Evolutionary conservation across 1,284 basidiomycete species (phyloP), one percentile per base, ranked within the genome.

Genomic region (Ganoderma sp.): DNA sequence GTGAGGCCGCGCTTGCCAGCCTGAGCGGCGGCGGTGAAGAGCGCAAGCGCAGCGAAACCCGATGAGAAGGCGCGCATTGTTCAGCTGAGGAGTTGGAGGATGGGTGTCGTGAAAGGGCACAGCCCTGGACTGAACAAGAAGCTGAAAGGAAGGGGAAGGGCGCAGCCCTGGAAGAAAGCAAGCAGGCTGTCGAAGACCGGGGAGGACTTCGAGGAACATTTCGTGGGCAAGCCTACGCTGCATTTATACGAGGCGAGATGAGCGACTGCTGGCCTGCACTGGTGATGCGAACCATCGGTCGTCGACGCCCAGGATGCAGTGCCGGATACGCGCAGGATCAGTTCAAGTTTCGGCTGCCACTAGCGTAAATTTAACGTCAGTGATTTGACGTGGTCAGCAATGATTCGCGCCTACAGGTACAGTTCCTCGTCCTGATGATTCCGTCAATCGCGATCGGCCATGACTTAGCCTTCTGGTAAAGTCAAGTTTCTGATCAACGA

Each of bases 1-100:
- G 39, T 42, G 58, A 60, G 58, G 28, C 58, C 58, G 39, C 58
- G 58, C 58, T 60, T 60, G 37, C 58, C 58, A 37, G 58, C 58
- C 39, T 60, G 58, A 25, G 58, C 58, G 37, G 41, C 58, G 12
- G 58, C 58, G 15, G 39, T 39, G 58, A 60, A 60, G 14, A 60
- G 41, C n/a, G 58, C 58, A 8, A 60, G 58, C 5, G 41, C 39
- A 42, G 37, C 58, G 39, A 60, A 25, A 39, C n/a, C 12, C 2
- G 58, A 60, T 17, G 52, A 56, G 52, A 56, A 56, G 58, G 58
- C 17, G 39, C 39, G 58, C 58, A 60, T 60, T 28, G 58, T 60
- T 25, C 7, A 42, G 37, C 6, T 28, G 52, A 56, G 32, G 52
- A 56, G 52, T 56, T 15, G 52, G 22, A 34, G 52, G 22, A 14